A percentile compares a stretch with the other conserved stretches of the same genome.
Conservation (phyloP, 23 red algal genomes). For the Cyanidioschyzon merolae region DNA sequence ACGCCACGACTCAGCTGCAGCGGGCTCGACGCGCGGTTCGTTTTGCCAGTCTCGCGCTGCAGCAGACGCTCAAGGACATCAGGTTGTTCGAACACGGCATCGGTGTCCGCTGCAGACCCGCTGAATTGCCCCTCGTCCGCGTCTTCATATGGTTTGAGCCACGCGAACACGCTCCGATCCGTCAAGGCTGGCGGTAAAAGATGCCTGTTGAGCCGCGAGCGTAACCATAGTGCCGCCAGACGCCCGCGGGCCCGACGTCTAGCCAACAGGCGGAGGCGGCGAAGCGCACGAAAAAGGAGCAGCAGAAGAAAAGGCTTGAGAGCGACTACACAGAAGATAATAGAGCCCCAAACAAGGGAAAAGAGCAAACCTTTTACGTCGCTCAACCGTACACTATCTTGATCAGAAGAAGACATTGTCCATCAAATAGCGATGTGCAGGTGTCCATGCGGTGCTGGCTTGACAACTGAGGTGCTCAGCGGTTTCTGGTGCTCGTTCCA, state of each 20-base stretch:
- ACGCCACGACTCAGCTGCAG: neutral
- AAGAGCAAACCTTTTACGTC: neutral
- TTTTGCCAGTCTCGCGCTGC: neutral
- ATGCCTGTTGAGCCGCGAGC: neutral
- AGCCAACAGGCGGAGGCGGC: neutral
- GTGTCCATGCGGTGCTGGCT: no score
- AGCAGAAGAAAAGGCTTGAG: conserved; percentile 6
- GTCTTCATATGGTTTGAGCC: neutral
- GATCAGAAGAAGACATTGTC: neutral
- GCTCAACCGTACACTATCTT: neutral
- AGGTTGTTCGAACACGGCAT: neutral
- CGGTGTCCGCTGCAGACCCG: neutral
- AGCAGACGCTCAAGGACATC: neutral
- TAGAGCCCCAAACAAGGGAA: neutral
- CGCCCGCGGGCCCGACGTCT: neutral
- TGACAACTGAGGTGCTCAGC: no score
- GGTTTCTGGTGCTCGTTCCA: no score
- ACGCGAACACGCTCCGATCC: neutral
- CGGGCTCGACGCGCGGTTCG: neutral
- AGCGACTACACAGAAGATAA: neutral
- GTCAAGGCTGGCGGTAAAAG: neutral
- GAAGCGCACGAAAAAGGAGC: neutral
- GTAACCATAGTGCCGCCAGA: neutral
- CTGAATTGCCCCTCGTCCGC: neutral
- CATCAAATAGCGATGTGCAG: no score